Percentiles rank a stretch among this genome's conserved stretches.
Conservation (phyloP, 495 filamentous ascomycete species). For the Neurospora sp. region DNA sequence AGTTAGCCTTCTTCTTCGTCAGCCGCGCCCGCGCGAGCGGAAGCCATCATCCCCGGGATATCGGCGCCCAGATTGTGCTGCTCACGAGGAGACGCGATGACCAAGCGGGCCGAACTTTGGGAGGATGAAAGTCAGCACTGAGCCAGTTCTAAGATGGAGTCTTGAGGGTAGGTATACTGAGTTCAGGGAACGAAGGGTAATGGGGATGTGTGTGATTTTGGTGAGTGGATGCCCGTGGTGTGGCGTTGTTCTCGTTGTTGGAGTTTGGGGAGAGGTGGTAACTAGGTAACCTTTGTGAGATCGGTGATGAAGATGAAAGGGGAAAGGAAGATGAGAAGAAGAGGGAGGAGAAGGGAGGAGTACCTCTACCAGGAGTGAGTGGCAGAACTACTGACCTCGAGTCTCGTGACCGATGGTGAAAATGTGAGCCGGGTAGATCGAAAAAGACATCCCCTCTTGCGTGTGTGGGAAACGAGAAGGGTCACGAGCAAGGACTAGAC, state of each 20-base stretch:
- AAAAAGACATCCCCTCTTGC: background rate
- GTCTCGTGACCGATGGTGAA: background rate
- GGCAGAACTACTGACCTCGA: background rate
- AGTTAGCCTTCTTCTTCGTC: slow-evolving; percentile 42
- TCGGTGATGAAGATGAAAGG: background rate
- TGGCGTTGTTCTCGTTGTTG: background rate
- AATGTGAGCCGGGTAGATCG: background rate
- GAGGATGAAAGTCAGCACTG: background rate
- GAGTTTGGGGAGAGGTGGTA: background rate
- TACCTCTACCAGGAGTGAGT: too few species aligned
- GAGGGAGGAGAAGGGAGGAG: background rate
- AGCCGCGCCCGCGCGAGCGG: background rate
- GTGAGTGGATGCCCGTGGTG: background rate
- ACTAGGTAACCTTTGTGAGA: background rate
- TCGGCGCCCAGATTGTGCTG: background rate
- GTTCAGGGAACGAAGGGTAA: background rate
- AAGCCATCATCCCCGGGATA: background rate
- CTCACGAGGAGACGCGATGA: background rate
- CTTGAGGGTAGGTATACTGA: background rate
- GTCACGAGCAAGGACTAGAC: background rate
- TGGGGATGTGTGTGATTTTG: background rate
- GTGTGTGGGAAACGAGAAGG: background rate
- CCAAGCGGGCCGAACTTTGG: background rate
- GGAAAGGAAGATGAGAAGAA: background rate
- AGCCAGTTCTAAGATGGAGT: background rate